These are phyloP conservation scores for Stereum hirsutum DNA, from an alignment of 1,284 basidiomycete species.

Conservation along the genomic window DNA sequence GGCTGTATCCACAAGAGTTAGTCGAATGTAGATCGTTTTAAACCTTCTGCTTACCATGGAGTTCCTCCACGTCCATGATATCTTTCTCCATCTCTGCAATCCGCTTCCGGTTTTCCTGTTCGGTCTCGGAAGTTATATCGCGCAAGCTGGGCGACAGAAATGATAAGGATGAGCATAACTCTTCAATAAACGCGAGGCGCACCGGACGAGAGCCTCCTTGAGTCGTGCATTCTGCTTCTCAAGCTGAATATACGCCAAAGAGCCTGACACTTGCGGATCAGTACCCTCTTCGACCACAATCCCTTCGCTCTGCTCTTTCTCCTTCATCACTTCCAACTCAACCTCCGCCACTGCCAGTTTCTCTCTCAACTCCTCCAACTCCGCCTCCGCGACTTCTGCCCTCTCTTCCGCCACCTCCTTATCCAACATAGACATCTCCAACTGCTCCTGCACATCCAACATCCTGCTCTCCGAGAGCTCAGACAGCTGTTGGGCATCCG, in stretches of 20 bases:
- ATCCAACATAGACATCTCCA: conserved; percentile 94
- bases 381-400: conserved; percentile 72
- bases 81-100: conserved; percentile 90
- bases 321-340: conserved; percentile 73
- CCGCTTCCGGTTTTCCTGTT: conserved; percentile 75
- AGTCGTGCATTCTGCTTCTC: conserved; percentile 95
- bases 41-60: conserved; percentile 42
- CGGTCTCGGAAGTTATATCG: conserved; percentile 83
- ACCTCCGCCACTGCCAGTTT: conserved; percentile 76
- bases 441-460: conserved; percentile 74
- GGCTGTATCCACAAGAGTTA: conserved; percentile 29
- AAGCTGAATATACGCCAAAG: conserved; percentile 82
- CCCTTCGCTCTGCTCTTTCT: conserved; percentile 30
- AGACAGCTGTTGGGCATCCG: conserved; percentile 59
- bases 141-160: conserved; percentile 47
- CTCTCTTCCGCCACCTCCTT: conserved; percentile 97
- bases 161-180: conserved; percentile 6
- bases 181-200: conserved; percentile 11
- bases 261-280: conserved; percentile 45
- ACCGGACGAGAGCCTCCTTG: conserved; percentile 90
- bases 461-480: conserved; percentile 52
- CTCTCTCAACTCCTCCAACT: conserved; percentile 74
- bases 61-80: conserved; percentile 56
- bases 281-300: conserved; percentile 30
- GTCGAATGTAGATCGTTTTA: neutral